Evolutionary conservation across 2,329 filamentous ascomycete genomes (phyloP).

Genomic region (Aspergillus carbonarius): DNA sequence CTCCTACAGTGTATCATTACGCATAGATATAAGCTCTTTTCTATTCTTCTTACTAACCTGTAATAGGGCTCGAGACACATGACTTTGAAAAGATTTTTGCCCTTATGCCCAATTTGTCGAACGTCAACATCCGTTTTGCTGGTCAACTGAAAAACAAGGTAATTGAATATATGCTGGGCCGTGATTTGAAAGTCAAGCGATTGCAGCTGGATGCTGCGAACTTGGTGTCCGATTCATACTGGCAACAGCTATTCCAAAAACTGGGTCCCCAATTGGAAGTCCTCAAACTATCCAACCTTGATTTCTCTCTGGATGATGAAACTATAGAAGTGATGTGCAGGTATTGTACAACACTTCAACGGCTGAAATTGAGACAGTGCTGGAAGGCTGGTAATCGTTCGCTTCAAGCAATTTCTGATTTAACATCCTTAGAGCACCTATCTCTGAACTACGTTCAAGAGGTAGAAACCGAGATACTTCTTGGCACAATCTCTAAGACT

Average conservation of each 20-base stretch:
- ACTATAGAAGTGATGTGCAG: slow-evolving; percentile 62
- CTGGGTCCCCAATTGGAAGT: slow-evolving; percentile 65
- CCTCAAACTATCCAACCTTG: slow-evolving; percentile 79
- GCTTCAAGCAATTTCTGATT: slow-evolving; percentile 61
- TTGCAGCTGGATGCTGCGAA: slow-evolving; percentile 83
- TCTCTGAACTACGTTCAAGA: slow-evolving; percentile 66
- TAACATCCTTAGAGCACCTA: slow-evolving; percentile 69
- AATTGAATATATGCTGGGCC: slow-evolving; percentile 75
- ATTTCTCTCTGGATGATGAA: slow-evolving; percentile 75
- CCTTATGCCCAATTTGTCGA: slow-evolving; percentile 65
- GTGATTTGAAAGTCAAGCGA: slow-evolving; percentile 66
- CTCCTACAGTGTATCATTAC: background rate
- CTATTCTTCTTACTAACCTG: slow-evolving; percentile 29
- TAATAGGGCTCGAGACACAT: slow-evolving; percentile 63
- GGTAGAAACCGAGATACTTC: slow-evolving; percentile 57
- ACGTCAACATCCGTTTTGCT: slow-evolving; percentile 76
- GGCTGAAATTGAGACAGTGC: slow-evolving; percentile 80
- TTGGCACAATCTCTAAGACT: slow-evolving; percentile 60
- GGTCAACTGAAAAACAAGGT: slow-evolving; percentile 87
- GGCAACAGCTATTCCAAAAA: slow-evolving; percentile 66
- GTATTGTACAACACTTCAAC: slow-evolving; percentile 66
- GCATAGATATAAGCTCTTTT: background rate
- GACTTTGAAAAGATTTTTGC: slow-evolving; percentile 82
- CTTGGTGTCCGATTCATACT: slow-evolving; percentile 72
- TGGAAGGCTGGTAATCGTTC: slow-evolving; percentile 68